These are phyloP conservation scores for Taphrina populina DNA, from an alignment of 1,139 yeast species.

Conservation along the genomic window DNA sequence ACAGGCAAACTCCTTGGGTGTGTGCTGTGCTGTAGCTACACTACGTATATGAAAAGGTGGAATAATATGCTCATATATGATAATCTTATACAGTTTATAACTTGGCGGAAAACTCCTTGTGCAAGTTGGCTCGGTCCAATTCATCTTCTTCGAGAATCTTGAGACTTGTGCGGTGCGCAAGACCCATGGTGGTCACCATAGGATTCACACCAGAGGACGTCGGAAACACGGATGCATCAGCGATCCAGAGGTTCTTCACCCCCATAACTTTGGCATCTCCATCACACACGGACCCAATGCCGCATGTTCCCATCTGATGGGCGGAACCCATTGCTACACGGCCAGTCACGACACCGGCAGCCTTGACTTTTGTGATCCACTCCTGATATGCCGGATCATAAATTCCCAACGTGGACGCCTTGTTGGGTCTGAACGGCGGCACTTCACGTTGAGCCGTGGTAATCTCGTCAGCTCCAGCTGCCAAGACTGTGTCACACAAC, in stretches of 20 bases:
- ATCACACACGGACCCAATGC: constrained; percentile 61
- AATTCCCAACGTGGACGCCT: constrained; percentile 51
- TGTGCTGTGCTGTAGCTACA: neutral
- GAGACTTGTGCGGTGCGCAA: constrained; percentile 18
- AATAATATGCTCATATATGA: neutral
- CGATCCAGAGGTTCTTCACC: constrained; percentile 55
- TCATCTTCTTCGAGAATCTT: constrained; percentile 19
- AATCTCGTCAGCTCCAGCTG: constrained; percentile 56
- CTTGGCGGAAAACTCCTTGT: constrained; percentile 32
- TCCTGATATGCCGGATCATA: constrained; percentile 52
- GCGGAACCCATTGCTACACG: constrained; percentile 54
- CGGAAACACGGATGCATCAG: constrained; percentile 60
- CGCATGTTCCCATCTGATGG: constrained; percentile 62
- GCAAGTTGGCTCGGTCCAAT: constrained; percentile 6
- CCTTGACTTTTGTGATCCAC: constrained; percentile 50
- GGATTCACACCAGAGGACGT: constrained; percentile 63
- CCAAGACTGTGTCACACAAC: constrained; percentile 53
- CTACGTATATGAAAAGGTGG: neutral
- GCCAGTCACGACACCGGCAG: constrained; percentile 44
- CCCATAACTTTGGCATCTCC: constrained; percentile 55
- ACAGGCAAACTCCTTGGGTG: neutral
- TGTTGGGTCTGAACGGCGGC: constrained; percentile 49
- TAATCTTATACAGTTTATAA: neutral
- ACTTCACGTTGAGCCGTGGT: constrained; percentile 45
- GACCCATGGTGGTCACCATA: constrained; percentile 41